Percentiles rank a stretch among this genome's conserved stretches.
Conservation (phyloP, 768 basidiomycete genomes). For the Collybiopsis luxurians region DNA sequence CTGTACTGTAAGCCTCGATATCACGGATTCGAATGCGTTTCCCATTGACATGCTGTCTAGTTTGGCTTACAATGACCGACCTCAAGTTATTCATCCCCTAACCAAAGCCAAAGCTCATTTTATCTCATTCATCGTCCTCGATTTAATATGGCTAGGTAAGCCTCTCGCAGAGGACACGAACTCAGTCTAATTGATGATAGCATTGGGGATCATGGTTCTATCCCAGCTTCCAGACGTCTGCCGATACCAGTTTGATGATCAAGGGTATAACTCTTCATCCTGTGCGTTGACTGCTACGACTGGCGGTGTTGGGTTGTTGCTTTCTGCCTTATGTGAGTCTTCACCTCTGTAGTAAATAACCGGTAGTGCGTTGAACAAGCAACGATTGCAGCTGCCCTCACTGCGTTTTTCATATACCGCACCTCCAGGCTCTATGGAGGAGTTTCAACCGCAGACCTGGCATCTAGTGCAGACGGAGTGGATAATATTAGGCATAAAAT, state of each 20-base stretch:
- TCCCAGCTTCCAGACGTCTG: background rate
- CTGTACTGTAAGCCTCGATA: conserved; percentile 24
- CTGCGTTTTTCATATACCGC: background rate
- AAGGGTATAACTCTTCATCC: background rate
- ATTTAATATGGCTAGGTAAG: conserved; percentile 31
- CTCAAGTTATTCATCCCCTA: conserved; percentile 26
- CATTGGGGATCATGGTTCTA: background rate
- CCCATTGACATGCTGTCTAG: conserved; percentile 14
- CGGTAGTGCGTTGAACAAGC: too few relatives aligned
- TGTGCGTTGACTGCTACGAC: background rate
- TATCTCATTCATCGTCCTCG: conserved; percentile 26
- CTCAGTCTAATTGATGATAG: background rate
- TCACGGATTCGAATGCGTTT: background rate
- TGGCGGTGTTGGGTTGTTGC: background rate
- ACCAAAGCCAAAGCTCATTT: conserved; percentile 31
- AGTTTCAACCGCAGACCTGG: background rate
- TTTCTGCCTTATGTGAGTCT: background rate
- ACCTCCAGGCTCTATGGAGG: background rate
- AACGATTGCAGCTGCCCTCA: background rate
- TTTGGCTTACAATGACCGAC: conserved; percentile 26
- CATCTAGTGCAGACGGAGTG: background rate
- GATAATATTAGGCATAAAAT: background rate
- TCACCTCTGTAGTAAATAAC: background rate
- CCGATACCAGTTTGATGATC: background rate
- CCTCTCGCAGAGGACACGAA: background rate